phyloP scores from a whole-genome alignment of 2,329 filamentous ascomycete species.

The Venturia nashicola region DNA sequence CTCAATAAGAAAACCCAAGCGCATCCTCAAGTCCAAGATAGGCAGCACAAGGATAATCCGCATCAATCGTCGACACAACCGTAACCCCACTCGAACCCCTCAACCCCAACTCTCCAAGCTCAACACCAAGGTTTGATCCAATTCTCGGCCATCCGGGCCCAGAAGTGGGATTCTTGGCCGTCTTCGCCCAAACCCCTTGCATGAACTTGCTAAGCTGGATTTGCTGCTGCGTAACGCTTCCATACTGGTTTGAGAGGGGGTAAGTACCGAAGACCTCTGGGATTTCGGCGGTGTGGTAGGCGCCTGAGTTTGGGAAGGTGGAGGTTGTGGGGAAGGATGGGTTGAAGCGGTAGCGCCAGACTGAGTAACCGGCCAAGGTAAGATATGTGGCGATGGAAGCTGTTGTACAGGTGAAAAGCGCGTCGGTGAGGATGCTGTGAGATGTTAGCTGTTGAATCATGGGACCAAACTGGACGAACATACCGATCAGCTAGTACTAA shows the following conservation, averaged over 20 bases:
- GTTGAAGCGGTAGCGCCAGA: constrained; percentile 18
- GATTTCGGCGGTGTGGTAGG: constrained; percentile 24
- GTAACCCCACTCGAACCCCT: background rate
- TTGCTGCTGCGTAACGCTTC: constrained; percentile 19
- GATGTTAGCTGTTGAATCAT: too few species aligned
- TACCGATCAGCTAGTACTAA: background rate
- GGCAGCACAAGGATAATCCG: background rate
- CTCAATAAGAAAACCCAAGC: background rate
- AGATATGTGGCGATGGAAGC: background rate
- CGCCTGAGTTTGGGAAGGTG: constrained; percentile 18
- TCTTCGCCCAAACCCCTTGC: constrained; percentile 22
- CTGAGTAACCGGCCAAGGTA: background rate
- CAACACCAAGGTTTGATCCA: background rate
- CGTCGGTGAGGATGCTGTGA: too few species aligned
- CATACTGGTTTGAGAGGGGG: constrained; percentile 6
- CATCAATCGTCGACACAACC: background rate
- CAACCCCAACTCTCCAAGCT: background rate
- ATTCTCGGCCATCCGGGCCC: constrained; percentile 25
- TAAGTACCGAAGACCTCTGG: constrained; percentile 24
- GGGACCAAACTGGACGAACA: too few species aligned
- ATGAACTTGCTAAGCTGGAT: constrained; percentile 21
- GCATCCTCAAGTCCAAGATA: background rate
- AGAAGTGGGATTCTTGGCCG: constrained; percentile 22
- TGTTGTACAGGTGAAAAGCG: background rate
- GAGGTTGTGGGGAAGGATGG: constrained; percentile 22